Evolutionary conservation across 148 eudicot species (phyloP).

Genomic region (Fagopyrum homotropicum): DNA sequence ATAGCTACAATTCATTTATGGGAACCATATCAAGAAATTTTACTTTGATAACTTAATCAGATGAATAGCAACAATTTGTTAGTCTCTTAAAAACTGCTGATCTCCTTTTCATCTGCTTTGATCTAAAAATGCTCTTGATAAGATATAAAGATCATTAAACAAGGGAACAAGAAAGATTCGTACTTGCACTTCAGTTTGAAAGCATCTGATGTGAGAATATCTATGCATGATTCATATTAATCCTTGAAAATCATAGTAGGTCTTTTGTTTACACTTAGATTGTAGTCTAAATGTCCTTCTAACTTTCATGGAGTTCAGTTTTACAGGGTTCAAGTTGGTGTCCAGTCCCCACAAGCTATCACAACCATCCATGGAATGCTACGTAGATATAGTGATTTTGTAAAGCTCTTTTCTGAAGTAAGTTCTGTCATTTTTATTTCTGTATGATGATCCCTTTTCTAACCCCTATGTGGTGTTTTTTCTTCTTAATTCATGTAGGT

Average conservation of each 20-base stretch:
- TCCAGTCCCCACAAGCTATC: constrained; percentile 84
- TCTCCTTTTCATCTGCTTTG: background rate
- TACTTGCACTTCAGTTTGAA: background rate
- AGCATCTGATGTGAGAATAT: background rate
- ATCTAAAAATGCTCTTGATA: background rate
- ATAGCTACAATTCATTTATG: background rate
- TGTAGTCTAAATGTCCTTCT: background rate
- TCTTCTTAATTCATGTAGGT: background rate
- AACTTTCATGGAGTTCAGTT: constrained; percentile 52
- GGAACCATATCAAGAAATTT: background rate
- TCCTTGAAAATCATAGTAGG: background rate
- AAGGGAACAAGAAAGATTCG: background rate
- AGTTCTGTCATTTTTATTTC: constrained; percentile 13
- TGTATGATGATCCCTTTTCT: background rate
- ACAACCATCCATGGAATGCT: constrained; percentile 65
- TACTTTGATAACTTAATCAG: background rate
- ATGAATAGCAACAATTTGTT: background rate
- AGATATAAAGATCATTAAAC: background rate
- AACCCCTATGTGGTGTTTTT: background rate
- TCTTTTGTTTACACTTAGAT: background rate
- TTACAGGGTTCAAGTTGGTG: constrained; percentile 90
- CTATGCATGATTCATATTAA: background rate
- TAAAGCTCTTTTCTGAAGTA: constrained; percentile 77
- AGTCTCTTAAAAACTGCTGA: background rate
- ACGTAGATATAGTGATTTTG: constrained; percentile 80